phyloP scores from a whole-genome alignment of 306 rosid genomes.

The Cucumis cinereus region DNA sequence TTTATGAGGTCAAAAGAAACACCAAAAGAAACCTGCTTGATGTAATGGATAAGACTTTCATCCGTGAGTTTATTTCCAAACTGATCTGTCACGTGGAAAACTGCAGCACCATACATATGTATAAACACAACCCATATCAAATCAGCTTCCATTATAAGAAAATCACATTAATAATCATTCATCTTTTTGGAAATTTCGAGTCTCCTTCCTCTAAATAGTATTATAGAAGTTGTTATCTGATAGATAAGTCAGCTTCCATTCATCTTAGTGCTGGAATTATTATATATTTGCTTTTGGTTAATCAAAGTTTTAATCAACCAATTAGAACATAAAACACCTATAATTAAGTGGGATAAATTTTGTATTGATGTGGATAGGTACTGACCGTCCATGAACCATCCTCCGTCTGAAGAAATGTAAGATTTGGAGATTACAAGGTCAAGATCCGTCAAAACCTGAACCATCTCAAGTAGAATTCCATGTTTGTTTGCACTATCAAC shows the following conservation, averaged over 20 bases:
- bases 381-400: constrained; percentile 97
- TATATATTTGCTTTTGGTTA: not conserved
- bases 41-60: constrained; percentile 46
- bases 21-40: constrained; percentile 39
- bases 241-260: not conserved
- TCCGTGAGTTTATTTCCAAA: constrained; percentile 72
- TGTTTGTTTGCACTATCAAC: constrained; percentile 94
- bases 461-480: constrained; percentile 91
- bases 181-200: not conserved
- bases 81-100: constrained; percentile 82
- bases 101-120: constrained; percentile 29
- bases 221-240: not conserved
- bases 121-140: not conserved
- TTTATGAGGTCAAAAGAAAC: not conserved
- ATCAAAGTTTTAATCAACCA: not conserved
- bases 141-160: not conserved
- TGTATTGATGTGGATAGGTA: not conserved
- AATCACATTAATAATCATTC: not conserved
- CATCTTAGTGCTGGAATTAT: not conserved
- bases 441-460: constrained; percentile 87
- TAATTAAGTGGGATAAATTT: not conserved
- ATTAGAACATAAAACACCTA: not conserved
- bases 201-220: not conserved
- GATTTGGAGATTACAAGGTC: constrained; percentile 86
- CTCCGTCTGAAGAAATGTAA: constrained; percentile 88